Conservation (phyloP, 2,329 filamentous ascomycete genomes). For the Xylariomycetidae sp. region DNA sequence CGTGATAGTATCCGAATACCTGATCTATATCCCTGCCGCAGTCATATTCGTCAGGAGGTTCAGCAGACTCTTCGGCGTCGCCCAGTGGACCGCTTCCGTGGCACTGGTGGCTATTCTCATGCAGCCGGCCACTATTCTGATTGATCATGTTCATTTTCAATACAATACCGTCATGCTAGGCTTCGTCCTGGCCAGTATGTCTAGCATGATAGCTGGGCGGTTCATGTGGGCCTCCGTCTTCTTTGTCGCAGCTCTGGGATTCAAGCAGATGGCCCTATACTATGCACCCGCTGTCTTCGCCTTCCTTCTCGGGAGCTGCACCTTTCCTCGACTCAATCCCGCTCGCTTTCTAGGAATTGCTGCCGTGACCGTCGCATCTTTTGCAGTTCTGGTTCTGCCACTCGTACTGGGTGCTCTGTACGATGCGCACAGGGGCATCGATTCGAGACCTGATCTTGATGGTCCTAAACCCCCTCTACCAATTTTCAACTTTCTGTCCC, state of each 20-base stretch:
- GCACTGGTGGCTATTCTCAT: slow-evolving; percentile 86
- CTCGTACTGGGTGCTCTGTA: slow-evolving; percentile 68
- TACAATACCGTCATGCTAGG: slow-evolving; percentile 99
- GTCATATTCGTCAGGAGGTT: slow-evolving; percentile 83
- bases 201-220: slow-evolving; percentile 79
- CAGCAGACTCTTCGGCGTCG: slow-evolving; percentile 69
- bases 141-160: slow-evolving; percentile 83
- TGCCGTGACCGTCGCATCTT: slow-evolving; percentile 66
- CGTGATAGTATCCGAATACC: slow-evolving; percentile 84
- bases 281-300: slow-evolving; percentile 92
- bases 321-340: slow-evolving; percentile 68
- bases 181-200: slow-evolving; percentile 78
- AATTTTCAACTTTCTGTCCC: slow-evolving; percentile 52
- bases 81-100: slow-evolving; percentile 76
- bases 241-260: slow-evolving; percentile 89
- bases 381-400: slow-evolving; percentile 70
- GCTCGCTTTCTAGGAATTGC: slow-evolving; percentile 71
- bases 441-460: slow-evolving; percentile 51
- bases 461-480: slow-evolving; percentile 59
- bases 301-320: slow-evolving; percentile 80
- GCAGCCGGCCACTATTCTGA: slow-evolving; percentile 84
- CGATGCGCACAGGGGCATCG: slow-evolving; percentile 61
- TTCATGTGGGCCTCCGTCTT: slow-evolving; percentile 87
- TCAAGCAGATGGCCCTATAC: slow-evolving; percentile 99
- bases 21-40: slow-evolving; percentile 80